Evolutionary conservation across 805 yeast genomes (phyloP).

Genomic region (Wickerhamomyces chambardii): DNA sequence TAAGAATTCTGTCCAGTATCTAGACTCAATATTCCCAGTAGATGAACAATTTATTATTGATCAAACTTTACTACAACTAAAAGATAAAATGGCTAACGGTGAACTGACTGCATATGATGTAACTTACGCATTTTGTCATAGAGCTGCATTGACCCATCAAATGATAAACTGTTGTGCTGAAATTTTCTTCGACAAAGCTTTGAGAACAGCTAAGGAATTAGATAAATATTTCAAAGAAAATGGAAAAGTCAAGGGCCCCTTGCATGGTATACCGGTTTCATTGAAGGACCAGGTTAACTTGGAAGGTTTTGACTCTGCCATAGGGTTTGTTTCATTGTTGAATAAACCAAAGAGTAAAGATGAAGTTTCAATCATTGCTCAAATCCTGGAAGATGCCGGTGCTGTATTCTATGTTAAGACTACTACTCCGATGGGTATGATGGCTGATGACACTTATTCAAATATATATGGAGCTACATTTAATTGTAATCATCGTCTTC

Average conservation of each 20-base stretch:
- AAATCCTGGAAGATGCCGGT: constrained; percentile 14
- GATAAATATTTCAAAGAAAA: constrained; percentile 35
- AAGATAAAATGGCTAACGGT: constrained; percentile 10
- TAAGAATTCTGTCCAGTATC: constrained; percentile 8
- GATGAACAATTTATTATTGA: constrained; percentile 11
- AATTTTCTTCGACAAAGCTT: constrained; percentile 41
- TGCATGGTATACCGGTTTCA: constrained; percentile 58
- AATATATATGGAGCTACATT: constrained; percentile 35
- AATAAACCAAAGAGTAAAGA: constrained; percentile 4
- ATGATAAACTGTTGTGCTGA: constrained; percentile 20
- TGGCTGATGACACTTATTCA: constrained; percentile 37
- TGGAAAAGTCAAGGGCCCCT: constrained; percentile 46
- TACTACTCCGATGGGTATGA: constrained; percentile 41
- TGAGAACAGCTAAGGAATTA: constrained; percentile 38
- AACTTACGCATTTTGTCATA: constrained; percentile 39
- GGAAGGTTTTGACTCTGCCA: constrained; percentile 13
- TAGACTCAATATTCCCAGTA: constrained; percentile 8
- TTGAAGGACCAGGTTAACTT: constrained; percentile 38
- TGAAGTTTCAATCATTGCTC: constrained; percentile 13
- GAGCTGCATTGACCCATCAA: constrained; percentile 47
- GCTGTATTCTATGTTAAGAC: constrained; percentile 50
- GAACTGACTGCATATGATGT: constrained; percentile 30
- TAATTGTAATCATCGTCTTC: constrained; percentile 32
- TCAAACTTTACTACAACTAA: constrained; percentile 3
- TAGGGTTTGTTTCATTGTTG: constrained; percentile 10